Percentiles rank a stretch among this genome's conserved stretches.
phyloP scores from a whole-genome alignment of 495 filamentous ascomycete species.

The Hamigera avellanea region DNA sequence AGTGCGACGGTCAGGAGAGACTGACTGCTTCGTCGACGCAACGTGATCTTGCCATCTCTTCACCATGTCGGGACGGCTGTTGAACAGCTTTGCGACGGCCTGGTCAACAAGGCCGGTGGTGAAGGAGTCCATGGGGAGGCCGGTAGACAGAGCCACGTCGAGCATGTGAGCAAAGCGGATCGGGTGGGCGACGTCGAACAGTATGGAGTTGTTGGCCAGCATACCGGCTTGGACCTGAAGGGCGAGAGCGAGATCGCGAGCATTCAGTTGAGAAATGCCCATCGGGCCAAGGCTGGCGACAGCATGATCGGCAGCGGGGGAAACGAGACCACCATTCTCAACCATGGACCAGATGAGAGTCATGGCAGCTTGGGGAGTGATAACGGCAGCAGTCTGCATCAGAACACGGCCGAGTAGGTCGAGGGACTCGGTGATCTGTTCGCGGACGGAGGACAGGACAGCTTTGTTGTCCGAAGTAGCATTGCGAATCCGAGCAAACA shows the following conservation, averaged over 20 bases:
- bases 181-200: conserved; percentile 41
- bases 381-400: conserved; percentile 31
- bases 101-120: conserved; percentile 45
- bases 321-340: conserved; percentile 52
- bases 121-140: conserved; percentile 36
- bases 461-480: conserved; percentile 21
- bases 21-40: conserved; percentile 22
- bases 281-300: conserved; percentile 49
- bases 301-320: conserved; percentile 49
- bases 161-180: conserved; percentile 52
- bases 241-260: conserved; percentile 46
- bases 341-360: conserved; percentile 63
- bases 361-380: conserved; percentile 43
- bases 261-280: conserved; percentile 41
- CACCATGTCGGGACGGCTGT: conserved; percentile 43
- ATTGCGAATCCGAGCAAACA: conserved; percentile 70
- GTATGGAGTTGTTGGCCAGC: conserved; percentile 32
- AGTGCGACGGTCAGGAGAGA: conserved; percentile 22
- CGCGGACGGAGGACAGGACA: conserved; percentile 31
- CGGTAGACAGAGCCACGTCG: conserved; percentile 37
- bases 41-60: conserved; percentile 46
- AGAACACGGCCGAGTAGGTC: conserved; percentile 59
- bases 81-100: conserved; percentile 39
- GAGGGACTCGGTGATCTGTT: conserved; percentile 78
- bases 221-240: conserved; percentile 55